These are phyloP conservation scores for Scheffersomyces amazonensis DNA, from an alignment of 805 yeast genomes.

Conservation along the genomic window DNA sequence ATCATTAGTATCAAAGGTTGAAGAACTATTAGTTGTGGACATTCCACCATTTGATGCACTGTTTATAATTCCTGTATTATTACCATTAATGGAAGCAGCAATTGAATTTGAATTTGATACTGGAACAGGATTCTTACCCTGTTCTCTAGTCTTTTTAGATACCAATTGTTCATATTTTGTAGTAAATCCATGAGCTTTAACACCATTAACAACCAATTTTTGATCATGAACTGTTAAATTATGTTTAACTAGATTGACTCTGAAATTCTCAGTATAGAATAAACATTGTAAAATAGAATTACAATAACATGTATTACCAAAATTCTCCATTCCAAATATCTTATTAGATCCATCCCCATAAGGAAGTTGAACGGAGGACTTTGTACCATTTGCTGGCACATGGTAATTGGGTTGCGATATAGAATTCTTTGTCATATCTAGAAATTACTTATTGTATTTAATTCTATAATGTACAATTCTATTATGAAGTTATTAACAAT, in stretches of 20 bases:
- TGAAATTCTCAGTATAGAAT: slow-evolving; percentile 68
- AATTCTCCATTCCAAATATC: slow-evolving; percentile 78
- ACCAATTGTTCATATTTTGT: slow-evolving; percentile 39
- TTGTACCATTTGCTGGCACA: too few relatives aligned
- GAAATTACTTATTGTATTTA: too few relatives aligned
- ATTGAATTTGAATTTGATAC: background rate
- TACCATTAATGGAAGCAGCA: background rate
- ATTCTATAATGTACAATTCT: too few relatives aligned
- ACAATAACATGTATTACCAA: slow-evolving; percentile 92
- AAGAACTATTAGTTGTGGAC: slow-evolving; percentile 1
- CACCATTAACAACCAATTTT: slow-evolving; percentile 26
- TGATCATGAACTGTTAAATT: slow-evolving; percentile 29
- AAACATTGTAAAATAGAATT: slow-evolving; percentile 89
- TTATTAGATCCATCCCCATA: slow-evolving; percentile 66
- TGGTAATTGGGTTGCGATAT: too few relatives aligned
- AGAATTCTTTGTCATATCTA: too few relatives aligned
- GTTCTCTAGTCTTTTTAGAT: slow-evolving; percentile 32
- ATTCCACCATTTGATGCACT: background rate
- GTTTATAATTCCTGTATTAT: background rate
- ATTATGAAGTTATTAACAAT: too few relatives aligned
- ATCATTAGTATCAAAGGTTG: slow-evolving; percentile 3
- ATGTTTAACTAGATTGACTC: slow-evolving; percentile 37
- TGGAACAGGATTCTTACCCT: slow-evolving; percentile 10
- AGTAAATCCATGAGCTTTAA: slow-evolving; percentile 33
- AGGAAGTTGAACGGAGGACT: slow-evolving; percentile 4